Evolutionary conservation across 768 basidiomycete species (phyloP).

Genomic region (Amanita subjunquillea): DNA sequence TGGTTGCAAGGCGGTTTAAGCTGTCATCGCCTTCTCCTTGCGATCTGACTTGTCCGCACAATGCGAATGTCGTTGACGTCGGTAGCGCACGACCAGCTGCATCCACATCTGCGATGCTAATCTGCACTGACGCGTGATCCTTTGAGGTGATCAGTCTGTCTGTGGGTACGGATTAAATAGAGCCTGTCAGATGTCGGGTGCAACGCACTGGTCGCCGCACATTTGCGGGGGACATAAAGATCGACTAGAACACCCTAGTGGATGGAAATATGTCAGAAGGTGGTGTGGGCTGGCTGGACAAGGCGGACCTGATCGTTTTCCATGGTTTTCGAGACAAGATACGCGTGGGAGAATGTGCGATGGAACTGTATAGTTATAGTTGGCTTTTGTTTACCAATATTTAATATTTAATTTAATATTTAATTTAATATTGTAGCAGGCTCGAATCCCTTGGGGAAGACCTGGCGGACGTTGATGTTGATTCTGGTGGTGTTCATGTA

Average conservation of each 20-base stretch:
- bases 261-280: constrained; percentile 2
- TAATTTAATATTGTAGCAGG: constrained; percentile 10
- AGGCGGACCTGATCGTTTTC: constrained; percentile 81
- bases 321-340: constrained; percentile 34
- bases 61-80: constrained; percentile 86
- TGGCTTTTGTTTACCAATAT: neutral
- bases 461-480: constrained; percentile 89
- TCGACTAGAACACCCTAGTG: constrained; percentile 93
- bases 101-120: constrained; percentile 92
- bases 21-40: constrained; percentile 96
- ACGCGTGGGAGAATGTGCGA: constrained; percentile 23
- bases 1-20: constrained; percentile 91
- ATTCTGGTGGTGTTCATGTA: constrained; percentile 68
- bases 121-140: constrained; percentile 98
- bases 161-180: constrained; percentile 51
- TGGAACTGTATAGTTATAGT: constrained; percentile 33
- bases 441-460: constrained; percentile 65
- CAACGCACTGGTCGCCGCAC: constrained; percentile 88
- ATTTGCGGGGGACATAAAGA: constrained; percentile 99
- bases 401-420: neutral
- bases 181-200: neutral
- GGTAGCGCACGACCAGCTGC: constrained; percentile 67
- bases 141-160: constrained; percentile 98
- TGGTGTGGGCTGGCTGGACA: neutral
- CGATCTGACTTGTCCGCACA: constrained; percentile 89